phyloP scores from a whole-genome alignment of 2,329 filamentous ascomycete species.

The Lasiodiplodia theobromae region DNA sequence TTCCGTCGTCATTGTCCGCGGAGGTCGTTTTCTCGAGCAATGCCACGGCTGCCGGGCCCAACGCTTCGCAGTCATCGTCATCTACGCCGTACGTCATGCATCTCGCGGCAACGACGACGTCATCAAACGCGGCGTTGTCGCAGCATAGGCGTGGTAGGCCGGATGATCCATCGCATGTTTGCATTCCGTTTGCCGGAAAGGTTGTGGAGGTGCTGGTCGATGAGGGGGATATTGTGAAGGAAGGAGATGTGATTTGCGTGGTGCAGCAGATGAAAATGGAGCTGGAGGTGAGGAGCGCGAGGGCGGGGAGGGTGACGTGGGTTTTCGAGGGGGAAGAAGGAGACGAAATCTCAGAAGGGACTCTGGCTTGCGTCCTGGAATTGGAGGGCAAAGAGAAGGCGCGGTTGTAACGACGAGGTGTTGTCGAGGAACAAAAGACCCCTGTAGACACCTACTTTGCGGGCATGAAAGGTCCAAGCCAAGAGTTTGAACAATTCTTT shows the following conservation, averaged over 20 bases:
- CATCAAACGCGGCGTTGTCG: constrained; percentile 48
- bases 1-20: constrained; percentile 62
- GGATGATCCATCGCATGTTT: constrained; percentile 59
- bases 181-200: constrained; percentile 65
- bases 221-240: constrained; percentile 60
- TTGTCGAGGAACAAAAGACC: background rate
- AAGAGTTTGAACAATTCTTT: background rate
- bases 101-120: constrained; percentile 53
- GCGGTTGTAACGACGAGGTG: background rate
- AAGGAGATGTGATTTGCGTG: constrained; percentile 64
- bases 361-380: constrained; percentile 59
- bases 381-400: constrained; percentile 32
- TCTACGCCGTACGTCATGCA: constrained; percentile 54
- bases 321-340: constrained; percentile 61
- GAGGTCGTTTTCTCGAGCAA: constrained; percentile 55
- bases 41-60: background rate
- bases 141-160: constrained; percentile 59
- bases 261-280: constrained; percentile 76
- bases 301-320: constrained; percentile 59
- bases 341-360: constrained; percentile 64
- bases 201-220: constrained; percentile 66
- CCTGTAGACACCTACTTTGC: background rate
- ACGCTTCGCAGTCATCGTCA: constrained; percentile 37
- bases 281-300: constrained; percentile 63
- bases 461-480: background rate